These are phyloP conservation scores for Fennellomyces sp. DNA, from an alignment of 371 early-diverging fungal species.

Conservation along the genomic window DNA sequence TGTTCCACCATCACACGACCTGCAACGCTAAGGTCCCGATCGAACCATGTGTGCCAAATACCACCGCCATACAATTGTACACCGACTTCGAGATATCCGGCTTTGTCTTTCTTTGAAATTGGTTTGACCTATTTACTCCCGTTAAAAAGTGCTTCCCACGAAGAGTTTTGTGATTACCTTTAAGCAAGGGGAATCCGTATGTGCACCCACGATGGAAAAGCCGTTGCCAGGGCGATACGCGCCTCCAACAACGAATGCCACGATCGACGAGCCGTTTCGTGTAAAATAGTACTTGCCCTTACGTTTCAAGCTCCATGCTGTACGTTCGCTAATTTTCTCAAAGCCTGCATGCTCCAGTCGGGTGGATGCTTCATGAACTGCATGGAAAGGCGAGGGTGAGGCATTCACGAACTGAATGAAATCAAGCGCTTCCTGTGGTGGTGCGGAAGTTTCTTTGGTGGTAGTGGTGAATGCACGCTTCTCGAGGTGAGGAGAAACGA, in stretches of 20 bases:
- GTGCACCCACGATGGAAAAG: constrained; percentile 91
- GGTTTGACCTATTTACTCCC: constrained; percentile 82
- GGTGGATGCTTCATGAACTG: constrained; percentile 71
- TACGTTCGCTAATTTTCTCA: constrained; percentile 84
- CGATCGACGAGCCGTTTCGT: constrained; percentile 87
- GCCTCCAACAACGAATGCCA: constrained; percentile 95
- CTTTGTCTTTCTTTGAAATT: constrained; percentile 82
- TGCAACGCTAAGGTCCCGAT: constrained; percentile 94
- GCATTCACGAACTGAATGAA: constrained; percentile 91
- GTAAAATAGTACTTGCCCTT: constrained; percentile 94
- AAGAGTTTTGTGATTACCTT: constrained; percentile 63
- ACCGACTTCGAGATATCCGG: constrained; percentile 90
- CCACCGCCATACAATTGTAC: constrained; percentile 94
- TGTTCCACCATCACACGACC: constrained; percentile 92
- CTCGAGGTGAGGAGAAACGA: neutral
- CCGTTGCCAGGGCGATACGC: constrained; percentile 84
- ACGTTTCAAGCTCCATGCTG: constrained; percentile 73
- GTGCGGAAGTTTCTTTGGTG: neutral
- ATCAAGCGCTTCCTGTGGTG: constrained; percentile 28
- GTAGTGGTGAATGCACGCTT: neutral
- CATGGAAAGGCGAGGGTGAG: constrained; percentile 95
- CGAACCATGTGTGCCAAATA: constrained; percentile 98
- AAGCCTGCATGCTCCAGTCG: constrained; percentile 78
- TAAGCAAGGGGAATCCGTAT: constrained; percentile 96
- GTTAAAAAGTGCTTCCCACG: neutral